A percentile compares a stretch with the other conserved stretches of the same genome.
Evolutionary conservation across 2,329 filamentous ascomycete species (phyloP).

Genomic region (Mariannaea elegans): DNA sequence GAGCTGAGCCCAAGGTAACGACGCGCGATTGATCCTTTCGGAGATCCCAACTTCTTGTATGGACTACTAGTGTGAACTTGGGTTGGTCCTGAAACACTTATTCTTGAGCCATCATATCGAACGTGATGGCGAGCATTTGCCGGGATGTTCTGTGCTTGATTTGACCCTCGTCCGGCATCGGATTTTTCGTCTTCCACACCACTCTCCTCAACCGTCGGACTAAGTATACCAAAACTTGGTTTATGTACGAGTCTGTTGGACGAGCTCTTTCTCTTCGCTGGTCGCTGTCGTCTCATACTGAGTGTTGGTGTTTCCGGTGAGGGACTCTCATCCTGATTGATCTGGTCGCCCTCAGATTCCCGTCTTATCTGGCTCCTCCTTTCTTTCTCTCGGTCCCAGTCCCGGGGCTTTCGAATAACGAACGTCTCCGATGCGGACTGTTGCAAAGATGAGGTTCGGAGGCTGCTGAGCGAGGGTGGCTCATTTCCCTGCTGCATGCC

Average conservation of each 20-base stretch:
- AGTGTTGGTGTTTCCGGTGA: conserved; percentile 48
- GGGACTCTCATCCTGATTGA: conserved; percentile 42
- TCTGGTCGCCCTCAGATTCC: not conserved
- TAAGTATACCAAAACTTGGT: conserved; percentile 39
- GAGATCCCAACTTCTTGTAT: not conserved
- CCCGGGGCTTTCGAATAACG: conserved; percentile 47
- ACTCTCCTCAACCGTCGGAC: conserved; percentile 46
- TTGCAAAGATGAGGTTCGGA: conserved; percentile 38
- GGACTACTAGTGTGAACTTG: not conserved
- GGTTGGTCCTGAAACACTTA: not conserved
- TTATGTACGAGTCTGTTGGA: conserved; percentile 35
- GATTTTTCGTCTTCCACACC: conserved; percentile 22
- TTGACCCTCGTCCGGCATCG: not conserved
- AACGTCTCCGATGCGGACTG: conserved; percentile 55
- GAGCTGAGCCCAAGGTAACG: not conserved
- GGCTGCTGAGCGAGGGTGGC: conserved; percentile 22
- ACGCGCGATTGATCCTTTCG: not conserved
- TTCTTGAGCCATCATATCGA: no score
- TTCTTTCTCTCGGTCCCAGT: conserved; percentile 42
- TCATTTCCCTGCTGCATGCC: conserved; percentile 40
- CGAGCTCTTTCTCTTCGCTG: conserved; percentile 31
- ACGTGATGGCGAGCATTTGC: not conserved
- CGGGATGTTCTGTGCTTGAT: not conserved
- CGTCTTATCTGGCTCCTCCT: conserved; percentile 17
- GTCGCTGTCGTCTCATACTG: conserved; percentile 33